A percentile compares a stretch with the other conserved stretches of the same genome.
phyloP scores from a whole-genome alignment of 257 asterid genomes.

The Solanum raphanifolium region DNA sequence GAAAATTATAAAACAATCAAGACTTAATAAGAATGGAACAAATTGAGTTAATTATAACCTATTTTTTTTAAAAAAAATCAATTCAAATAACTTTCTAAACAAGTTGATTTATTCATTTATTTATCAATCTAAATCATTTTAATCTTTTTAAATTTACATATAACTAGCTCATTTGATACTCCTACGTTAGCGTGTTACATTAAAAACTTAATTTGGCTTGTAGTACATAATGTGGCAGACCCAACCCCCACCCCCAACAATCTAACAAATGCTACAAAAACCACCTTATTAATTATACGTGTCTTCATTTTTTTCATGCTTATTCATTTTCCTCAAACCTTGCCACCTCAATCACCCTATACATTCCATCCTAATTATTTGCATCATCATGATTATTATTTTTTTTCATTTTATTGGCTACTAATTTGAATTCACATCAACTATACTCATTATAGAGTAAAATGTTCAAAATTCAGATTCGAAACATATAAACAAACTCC shows the following conservation, averaged over 20 bases:
- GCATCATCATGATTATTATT: background rate
- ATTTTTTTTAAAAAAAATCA: too few relatives aligned
- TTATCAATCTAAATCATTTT: background rate
- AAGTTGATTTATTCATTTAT: too few relatives aligned
- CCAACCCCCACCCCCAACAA: background rate
- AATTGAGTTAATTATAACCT: too few relatives aligned
- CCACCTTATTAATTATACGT: background rate
- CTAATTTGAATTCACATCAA: background rate
- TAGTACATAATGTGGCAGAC: background rate
- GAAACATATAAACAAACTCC: background rate
- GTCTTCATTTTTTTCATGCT: background rate
- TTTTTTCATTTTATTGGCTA: background rate
- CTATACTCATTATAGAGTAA: fast-evolving
- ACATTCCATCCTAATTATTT: background rate
- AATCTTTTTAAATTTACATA: background rate
- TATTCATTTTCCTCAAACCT: background rate
- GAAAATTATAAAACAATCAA: background rate
- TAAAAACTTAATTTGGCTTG: background rate
- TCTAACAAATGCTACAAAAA: background rate
- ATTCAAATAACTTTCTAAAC: background rate
- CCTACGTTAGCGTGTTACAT: background rate
- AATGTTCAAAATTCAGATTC: background rate
- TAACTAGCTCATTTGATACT: background rate
- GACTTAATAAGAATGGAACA: background rate
- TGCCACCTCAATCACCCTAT: background rate